Evolutionary conservation across 2,329 filamentous ascomycete genomes (phyloP).

Genomic region (Botryosphaeria agaves): DNA sequence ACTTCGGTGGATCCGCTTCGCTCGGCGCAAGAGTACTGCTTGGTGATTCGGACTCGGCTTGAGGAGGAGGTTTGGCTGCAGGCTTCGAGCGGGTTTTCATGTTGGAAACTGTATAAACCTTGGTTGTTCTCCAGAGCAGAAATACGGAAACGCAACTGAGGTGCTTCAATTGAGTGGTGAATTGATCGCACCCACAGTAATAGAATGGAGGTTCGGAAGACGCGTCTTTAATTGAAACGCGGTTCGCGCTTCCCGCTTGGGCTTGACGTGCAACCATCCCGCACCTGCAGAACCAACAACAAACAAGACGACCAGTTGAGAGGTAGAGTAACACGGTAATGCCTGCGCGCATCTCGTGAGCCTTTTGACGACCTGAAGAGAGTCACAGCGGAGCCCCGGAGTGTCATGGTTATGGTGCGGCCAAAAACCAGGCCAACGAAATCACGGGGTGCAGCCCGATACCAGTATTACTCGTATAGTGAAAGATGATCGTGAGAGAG

Average conservation of each 20-base stretch:
- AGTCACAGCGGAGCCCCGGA: too few relatives aligned
- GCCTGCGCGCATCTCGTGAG: not conserved
- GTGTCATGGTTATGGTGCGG: not conserved
- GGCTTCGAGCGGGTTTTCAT: constrained; percentile 15
- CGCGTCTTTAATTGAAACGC: too few relatives aligned
- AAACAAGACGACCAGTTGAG: not conserved
- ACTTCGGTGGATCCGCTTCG: constrained; percentile 27
- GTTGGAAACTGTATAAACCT: not conserved
- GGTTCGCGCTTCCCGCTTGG: too few relatives aligned
- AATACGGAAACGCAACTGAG: not conserved
- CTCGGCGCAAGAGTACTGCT: constrained; percentile 15
- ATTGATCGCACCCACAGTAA: not conserved
- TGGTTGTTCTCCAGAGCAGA: not conserved
- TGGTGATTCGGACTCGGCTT: not conserved
- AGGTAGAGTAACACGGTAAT: not conserved
- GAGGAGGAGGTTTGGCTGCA: constrained; percentile 2
- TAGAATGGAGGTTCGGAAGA: too few relatives aligned
- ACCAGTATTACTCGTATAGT: not conserved
- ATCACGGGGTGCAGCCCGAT: not conserved
- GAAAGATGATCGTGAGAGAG: constrained; percentile 28
- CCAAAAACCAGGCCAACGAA: not conserved
- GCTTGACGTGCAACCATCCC: too few relatives aligned
- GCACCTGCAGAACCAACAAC: not conserved
- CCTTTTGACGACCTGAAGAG: too few relatives aligned
- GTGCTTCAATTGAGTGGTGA: not conserved